phyloP scores from a whole-genome alignment of 768 basidiomycete species.

The Coprinopsis marcescibilis region DNA sequence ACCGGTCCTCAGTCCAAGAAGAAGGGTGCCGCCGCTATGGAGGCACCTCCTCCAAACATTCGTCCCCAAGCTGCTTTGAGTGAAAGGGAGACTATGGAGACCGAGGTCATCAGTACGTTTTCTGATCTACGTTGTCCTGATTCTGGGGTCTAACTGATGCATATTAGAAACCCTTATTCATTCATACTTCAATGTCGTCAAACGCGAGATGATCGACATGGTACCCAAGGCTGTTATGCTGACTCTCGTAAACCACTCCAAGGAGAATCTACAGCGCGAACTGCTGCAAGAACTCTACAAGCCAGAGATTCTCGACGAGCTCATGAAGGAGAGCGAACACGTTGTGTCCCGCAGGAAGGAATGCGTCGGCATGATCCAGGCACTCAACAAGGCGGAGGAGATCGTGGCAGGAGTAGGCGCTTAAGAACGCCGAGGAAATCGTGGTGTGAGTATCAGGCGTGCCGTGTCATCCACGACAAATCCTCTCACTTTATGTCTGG shows the following conservation, averaged over 20 bases:
- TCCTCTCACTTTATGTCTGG: too few species aligned
- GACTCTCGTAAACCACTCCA: conserved; percentile 88
- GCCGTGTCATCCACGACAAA: too few species aligned
- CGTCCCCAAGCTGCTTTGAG: conserved; percentile 86
- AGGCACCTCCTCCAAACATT: conserved; percentile 79
- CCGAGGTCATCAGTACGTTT: conserved; percentile 94
- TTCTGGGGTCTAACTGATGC: background rate
- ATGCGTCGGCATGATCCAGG: conserved; percentile 86
- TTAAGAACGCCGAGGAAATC: background rate
- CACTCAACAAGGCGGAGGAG: conserved; percentile 97
- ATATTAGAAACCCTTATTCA: conserved; percentile 83
- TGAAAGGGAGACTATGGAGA: conserved; percentile 97
- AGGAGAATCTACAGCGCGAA: conserved; percentile 92
- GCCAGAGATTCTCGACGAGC: conserved; percentile 89
- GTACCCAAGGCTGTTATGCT: conserved; percentile 93
- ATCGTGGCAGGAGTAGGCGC: conserved; percentile 27
- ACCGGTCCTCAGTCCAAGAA: conserved; percentile 47
- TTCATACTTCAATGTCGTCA: conserved; percentile 97
- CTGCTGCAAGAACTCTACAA: conserved; percentile 96
- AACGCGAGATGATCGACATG: conserved; percentile 99
- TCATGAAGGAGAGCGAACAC: conserved; percentile 91
- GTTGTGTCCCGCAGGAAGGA: conserved; percentile 91
- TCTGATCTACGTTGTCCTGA: conserved; percentile 1
- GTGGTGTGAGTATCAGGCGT: background rate
- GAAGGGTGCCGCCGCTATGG: conserved; percentile 47